Percentiles rank a stretch among this genome's conserved stretches.
Conservation (phyloP, 2,329 filamentous ascomycete genomes). For the Colletotrichum melonis region DNA sequence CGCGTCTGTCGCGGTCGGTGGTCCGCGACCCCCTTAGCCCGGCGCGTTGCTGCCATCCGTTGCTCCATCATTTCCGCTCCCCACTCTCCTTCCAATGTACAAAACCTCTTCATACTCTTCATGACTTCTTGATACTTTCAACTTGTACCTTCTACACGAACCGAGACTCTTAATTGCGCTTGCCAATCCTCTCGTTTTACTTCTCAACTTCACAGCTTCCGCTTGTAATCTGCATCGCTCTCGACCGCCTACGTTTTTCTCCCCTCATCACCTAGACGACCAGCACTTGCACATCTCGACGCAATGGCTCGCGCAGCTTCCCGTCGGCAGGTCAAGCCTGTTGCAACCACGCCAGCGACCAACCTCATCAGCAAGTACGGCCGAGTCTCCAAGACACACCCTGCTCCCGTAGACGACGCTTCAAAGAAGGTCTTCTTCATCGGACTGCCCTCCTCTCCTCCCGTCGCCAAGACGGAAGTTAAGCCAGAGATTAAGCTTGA, state of each 20-base stretch:
- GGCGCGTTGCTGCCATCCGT: slow-evolving; percentile 27
- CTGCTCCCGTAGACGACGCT: slow-evolving; percentile 1
- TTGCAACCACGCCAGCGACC: slow-evolving; percentile 6
- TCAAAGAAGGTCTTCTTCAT: slow-evolving; percentile 34
- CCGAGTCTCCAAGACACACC: slow-evolving; percentile 33
- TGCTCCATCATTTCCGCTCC: slow-evolving; percentile 30
- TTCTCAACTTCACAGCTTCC: slow-evolving; percentile 2
- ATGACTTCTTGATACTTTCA: slow-evolving; percentile 3
- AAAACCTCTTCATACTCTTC: slow-evolving; percentile 31
- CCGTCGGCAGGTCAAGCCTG: slow-evolving; percentile 34
- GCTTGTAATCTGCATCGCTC: background rate
- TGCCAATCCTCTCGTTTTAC: background rate
- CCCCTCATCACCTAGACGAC: background rate
- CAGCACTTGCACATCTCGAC: slow-evolving; percentile 14
- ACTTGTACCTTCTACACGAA: background rate
- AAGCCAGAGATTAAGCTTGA: slow-evolving; percentile 19
- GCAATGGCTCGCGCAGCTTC: slow-evolving; percentile 36
- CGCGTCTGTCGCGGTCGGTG: slow-evolving; percentile 28
- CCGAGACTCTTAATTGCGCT: background rate
- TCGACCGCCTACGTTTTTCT: background rate
- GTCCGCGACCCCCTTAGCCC: slow-evolving; percentile 25
- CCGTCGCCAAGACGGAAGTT: slow-evolving; percentile 19
- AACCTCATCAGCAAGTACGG: slow-evolving; percentile 36
- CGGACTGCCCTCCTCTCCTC: slow-evolving; percentile 23
- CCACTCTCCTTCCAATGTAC: slow-evolving; percentile 32